Base-by-base conservation (phyloP, 2,329 filamentous ascomycete species). In the Colletotrichum zoysiae region DNA sequence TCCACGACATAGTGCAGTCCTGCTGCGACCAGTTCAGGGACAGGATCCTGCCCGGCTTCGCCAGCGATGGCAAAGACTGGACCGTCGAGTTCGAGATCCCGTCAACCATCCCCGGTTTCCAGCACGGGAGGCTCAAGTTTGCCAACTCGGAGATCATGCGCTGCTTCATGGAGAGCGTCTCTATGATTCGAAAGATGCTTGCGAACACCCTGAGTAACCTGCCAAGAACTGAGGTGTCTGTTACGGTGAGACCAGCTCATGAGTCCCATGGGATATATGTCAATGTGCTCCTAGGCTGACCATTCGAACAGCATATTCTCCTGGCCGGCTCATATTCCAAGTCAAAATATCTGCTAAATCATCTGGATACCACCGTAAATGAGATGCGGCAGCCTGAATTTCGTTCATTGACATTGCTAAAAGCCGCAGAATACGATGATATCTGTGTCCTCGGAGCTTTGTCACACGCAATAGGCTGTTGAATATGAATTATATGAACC, bases 41-140 rank as follows among this genome's bases (percentile, higher is more conserved):
- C 2, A 20, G 9, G 5, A 65, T 65, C 11, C 26, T 65, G n/a
- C 51, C 62, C 30, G 26, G n/a, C 18, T 65, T 65, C 18, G 62
- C 58, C 26, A 65, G 46, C 40, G 50, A 65, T 11, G 62, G 62
- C 14, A 26, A n/a, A 1, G 62, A 65, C 3, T 57, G 51, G 51
- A 48, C 38, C 6, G 62, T 48, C 18, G 62, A 57, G 26, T 65
- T 58, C 7, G 62, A 65, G 51, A 65, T 65, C 9, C 51, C 62
- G 1, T 63, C 62, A 2, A 40, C 23, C 26, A n/a, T 53, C 4
- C 51, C 51, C 11, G 51, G 62, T 5, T 40, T 65, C 16, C 62
- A 48, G 38, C 50, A 65, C 18, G 62, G 62, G 38, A 26, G 62
- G 9, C 62, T 57, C 11, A 65, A 46, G 51, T 65, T 65, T 20